phyloP scores from a whole-genome alignment of 129 eudicot genomes.

The Flaveria brownii region DNA sequence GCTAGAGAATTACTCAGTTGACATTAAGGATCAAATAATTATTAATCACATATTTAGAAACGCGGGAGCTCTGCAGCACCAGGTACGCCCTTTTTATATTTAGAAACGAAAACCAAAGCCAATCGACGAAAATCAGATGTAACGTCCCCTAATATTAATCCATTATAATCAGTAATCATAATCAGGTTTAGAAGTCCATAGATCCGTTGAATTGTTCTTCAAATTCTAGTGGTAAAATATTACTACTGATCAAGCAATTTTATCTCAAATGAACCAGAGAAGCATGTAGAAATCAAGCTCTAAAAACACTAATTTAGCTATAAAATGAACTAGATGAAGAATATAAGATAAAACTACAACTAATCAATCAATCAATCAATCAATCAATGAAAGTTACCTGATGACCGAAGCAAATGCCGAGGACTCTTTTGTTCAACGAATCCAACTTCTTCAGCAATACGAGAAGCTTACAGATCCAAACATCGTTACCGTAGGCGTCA shows the following conservation, averaged over 20 bases:
- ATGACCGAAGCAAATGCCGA: constrained; percentile 98
- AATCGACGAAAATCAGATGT: constrained; percentile 6
- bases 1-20: not conserved
- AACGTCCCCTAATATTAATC: not conserved
- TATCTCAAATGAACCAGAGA: not conserved
- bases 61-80: too few species aligned
- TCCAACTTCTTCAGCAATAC: constrained; percentile 53
- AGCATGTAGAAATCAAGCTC: constrained; percentile 8
- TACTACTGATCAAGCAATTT: constrained; percentile 9
- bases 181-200: not conserved
- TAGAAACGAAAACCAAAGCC: not conserved
- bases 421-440: constrained; percentile 66
- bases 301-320: constrained; percentile 16
- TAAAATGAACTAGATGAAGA: not conserved
- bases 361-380: not conserved
- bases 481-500: constrained; percentile 81
- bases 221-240: constrained; percentile 3
- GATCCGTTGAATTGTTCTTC: not conserved
- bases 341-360: too few species aligned
- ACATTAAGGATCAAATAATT: not conserved
- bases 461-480: constrained; percentile 69
- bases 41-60: not conserved
- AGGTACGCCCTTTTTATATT: too few species aligned
- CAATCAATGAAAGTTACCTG: constrained; percentile 49
- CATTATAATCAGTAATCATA: not conserved